phyloP scores from a whole-genome alignment of 306 rosid species.

The Malus fusca region DNA sequence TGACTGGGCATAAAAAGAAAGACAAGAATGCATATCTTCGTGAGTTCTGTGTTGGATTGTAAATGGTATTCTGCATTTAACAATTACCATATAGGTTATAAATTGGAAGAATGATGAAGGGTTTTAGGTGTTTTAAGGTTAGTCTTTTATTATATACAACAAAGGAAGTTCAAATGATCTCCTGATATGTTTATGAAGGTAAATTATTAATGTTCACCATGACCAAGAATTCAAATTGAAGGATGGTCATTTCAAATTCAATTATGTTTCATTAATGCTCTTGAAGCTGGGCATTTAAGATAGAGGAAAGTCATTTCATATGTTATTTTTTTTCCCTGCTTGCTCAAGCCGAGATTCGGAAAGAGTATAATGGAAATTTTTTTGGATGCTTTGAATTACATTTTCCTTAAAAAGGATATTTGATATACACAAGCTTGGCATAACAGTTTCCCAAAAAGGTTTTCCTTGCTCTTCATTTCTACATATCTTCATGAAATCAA shows the following conservation, averaged over 20 bases:
- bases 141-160: neutral
- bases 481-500: neutral
- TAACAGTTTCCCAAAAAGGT: neutral
- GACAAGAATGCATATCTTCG: neutral
- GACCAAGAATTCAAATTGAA: neutral
- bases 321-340: neutral
- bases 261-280: neutral
- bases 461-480: neutral
- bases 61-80: neutral
- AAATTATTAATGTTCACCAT: neutral
- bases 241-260: conserved; percentile 1
- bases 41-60: neutral
- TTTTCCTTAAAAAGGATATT: neutral
- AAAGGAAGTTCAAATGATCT: neutral
- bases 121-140: neutral
- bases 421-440: neutral
- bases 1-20: neutral
- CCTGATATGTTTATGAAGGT: neutral
- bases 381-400: neutral
- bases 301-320: neutral
- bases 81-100: neutral
- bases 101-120: neutral
- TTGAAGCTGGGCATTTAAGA: neutral
- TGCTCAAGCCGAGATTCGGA: neutral
- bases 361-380: neutral